Percentiles rank a stretch among this genome's conserved stretches.
Conservation (phyloP, 2,329 filamentous ascomycete species). For the Colletotrichum sp. region DNA sequence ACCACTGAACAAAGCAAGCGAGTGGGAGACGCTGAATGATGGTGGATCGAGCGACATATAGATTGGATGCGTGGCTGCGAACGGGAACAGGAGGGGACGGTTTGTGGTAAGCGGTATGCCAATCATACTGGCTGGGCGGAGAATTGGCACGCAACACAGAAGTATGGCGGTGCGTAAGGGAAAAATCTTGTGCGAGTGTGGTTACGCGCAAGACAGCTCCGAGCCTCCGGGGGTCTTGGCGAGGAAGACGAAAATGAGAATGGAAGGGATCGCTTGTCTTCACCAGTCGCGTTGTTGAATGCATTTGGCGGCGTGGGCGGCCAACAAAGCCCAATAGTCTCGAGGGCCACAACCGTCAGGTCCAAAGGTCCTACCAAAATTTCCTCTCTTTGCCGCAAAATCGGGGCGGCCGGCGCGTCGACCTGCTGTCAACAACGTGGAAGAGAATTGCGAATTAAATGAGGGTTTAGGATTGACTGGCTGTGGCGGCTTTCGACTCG, state of each 20-base stretch:
- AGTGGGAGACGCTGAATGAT: neutral
- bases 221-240: neutral
- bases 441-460: slow-evolving; percentile 13
- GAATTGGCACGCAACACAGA: neutral
- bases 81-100: neutral
- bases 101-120: neutral
- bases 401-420: slow-evolving; percentile 1
- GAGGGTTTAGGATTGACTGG: slow-evolving; percentile 17
- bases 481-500: slow-evolving; percentile 12
- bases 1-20: neutral
- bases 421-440: slow-evolving; percentile 4
- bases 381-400: neutral
- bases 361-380: neutral
- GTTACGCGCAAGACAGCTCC: neutral
- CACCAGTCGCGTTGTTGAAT: neutral
- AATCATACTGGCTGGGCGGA: neutral
- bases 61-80: neutral
- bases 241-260: neutral
- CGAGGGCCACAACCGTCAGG: neutral
- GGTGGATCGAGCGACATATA: neutral
- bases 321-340: neutral
- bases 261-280: neutral
- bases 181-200: neutral
- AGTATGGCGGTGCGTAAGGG: neutral
- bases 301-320: neutral